Percentiles rank a stretch among this genome's conserved stretches.
phyloP scores from a whole-genome alignment of 257 asterid species.

The Haberlea rhodopensis region DNA sequence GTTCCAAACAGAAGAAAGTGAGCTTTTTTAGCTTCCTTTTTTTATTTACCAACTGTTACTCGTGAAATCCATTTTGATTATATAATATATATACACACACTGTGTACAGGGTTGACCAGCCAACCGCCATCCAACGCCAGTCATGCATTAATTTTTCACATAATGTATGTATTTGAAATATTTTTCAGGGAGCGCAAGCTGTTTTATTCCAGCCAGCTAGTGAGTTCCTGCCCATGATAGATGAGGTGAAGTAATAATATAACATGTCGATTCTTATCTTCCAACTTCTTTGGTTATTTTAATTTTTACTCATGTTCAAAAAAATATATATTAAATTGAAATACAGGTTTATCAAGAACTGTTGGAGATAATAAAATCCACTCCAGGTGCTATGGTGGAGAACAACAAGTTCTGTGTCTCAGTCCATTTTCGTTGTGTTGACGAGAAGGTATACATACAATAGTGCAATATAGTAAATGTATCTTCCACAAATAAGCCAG shows the following conservation, averaged over 20 bases:
- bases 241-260: constrained; percentile 53
- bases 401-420: constrained; percentile 86
- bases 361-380: constrained; percentile 58
- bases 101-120: too few relatives aligned
- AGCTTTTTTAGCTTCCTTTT: constrained; percentile 20
- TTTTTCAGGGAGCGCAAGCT: constrained; percentile 42
- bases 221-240: constrained; percentile 90
- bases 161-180: neutral
- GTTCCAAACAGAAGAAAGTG: constrained; percentile 55
- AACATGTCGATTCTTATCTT: too few relatives aligned
- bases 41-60: neutral
- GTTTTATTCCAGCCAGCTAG: constrained; percentile 80
- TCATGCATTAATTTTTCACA: too few relatives aligned
- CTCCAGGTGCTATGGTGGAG: constrained; percentile 79
- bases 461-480: too few relatives aligned
- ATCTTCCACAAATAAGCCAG: too few relatives aligned
- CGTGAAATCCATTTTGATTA: too few relatives aligned
- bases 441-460: constrained; percentile 62
- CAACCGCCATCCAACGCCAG: too few relatives aligned
- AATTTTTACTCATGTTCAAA: neutral
- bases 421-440: constrained; percentile 93
- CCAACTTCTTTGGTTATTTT: too few relatives aligned
- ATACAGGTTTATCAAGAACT: constrained; percentile 69
- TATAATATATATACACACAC: too few relatives aligned
- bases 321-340: neutral